Conservation (phyloP, 345 rosid genomes). For the Raphanus sativus region DNA sequence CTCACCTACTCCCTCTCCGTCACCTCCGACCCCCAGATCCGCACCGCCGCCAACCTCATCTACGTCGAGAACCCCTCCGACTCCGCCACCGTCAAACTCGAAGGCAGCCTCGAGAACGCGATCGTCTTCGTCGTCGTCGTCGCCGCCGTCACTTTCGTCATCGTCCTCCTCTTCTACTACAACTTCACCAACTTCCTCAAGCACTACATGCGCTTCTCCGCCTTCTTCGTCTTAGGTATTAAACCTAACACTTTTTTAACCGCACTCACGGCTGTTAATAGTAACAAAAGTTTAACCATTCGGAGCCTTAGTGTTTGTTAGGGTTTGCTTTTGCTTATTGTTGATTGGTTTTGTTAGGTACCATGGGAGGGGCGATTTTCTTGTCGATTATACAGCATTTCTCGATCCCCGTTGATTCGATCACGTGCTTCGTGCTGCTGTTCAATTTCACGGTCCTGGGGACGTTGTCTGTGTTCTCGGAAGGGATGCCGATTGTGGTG, state of each 20-base stretch:
- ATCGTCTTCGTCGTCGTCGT: slow-evolving; percentile 76
- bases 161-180: slow-evolving; percentile 87
- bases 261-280: too few relatives aligned
- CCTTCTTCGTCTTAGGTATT: slow-evolving; percentile 72
- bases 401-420: slow-evolving; percentile 77
- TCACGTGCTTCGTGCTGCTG: slow-evolving; percentile 66
- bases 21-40: slow-evolving; percentile 60
- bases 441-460: slow-evolving; percentile 89
- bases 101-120: slow-evolving; percentile 84
- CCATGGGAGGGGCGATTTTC: slow-evolving; percentile 92
- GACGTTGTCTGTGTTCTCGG: slow-evolving; percentile 72
- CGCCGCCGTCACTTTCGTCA: slow-evolving; percentile 76
- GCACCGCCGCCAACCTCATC: slow-evolving; percentile 92
- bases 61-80: slow-evolving; percentile 87
- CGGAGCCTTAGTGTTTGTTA: not conserved
- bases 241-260: not conserved
- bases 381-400: slow-evolving; percentile 77
- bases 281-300: too few relatives aligned
- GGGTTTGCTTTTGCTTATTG: slow-evolving; percentile 2
- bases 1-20: slow-evolving; percentile 83
- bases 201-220: slow-evolving; percentile 94
- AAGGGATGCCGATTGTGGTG: slow-evolving; percentile 70
- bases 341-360: slow-evolving; percentile 39
- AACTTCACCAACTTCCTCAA: slow-evolving; percentile 88
- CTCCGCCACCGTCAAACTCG: slow-evolving; percentile 70